Percentiles rank a stretch among this genome's conserved stretches.
Conservation (phyloP, 2,329 filamentous ascomycete genomes). For the Colletotrichum zoysiae region DNA sequence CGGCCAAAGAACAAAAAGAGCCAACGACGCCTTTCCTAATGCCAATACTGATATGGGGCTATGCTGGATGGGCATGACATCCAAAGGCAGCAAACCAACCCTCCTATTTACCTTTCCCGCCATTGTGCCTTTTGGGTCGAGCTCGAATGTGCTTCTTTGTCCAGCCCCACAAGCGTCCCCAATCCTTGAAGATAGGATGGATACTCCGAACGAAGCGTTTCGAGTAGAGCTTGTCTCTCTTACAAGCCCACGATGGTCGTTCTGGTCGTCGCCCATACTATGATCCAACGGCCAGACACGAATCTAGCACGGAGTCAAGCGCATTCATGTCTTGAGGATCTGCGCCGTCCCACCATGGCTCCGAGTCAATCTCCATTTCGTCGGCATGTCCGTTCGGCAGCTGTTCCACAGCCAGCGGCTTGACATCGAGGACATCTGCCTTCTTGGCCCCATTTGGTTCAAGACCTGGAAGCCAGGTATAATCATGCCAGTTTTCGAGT, state of each 20-base stretch:
- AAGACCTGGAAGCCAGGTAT: constrained; percentile 61
- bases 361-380: constrained; percentile 69
- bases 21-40: constrained; percentile 38
- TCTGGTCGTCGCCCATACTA: constrained; percentile 31
- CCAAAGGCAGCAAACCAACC: constrained; percentile 3
- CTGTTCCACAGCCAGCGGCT: constrained; percentile 49
- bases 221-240: constrained; percentile 26
- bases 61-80: constrained; percentile 7
- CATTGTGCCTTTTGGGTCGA: background rate
- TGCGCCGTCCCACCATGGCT: constrained; percentile 73
- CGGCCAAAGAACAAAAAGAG: constrained; percentile 4
- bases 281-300: constrained; percentile 63
- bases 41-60: constrained; percentile 30
- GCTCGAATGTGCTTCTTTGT: background rate
- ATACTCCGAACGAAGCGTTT: constrained; percentile 31
- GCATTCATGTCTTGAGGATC: constrained; percentile 63
- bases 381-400: constrained; percentile 65
- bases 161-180: constrained; percentile 34
- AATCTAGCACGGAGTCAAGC: constrained; percentile 69
- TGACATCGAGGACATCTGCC: constrained; percentile 48
- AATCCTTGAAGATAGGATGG: constrained; percentile 23
- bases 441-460: constrained; percentile 28
- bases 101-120: constrained; percentile 4
- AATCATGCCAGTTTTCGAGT: constrained; percentile 74
- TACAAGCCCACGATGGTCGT: constrained; percentile 14